Conservation (phyloP, 2,329 filamentous ascomycete genomes). For the Parastagonospora nodorum region DNA sequence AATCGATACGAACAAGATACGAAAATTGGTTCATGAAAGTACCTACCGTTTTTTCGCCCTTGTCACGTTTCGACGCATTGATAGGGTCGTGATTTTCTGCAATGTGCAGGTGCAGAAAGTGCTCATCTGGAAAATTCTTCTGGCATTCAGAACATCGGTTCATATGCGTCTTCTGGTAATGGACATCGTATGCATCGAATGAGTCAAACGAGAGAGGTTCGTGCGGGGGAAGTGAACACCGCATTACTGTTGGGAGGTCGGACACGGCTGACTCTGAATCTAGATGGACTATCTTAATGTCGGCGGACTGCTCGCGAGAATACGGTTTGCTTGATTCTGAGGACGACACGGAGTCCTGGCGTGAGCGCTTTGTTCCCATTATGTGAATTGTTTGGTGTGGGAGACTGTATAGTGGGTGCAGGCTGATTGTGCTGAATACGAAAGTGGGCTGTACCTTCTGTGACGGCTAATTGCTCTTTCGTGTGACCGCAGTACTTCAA, state of each 20-base stretch:
- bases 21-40: slow-evolving; percentile 4
- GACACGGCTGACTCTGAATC: slow-evolving; percentile 49
- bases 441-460: slow-evolving; percentile 32
- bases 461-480: slow-evolving; percentile 8
- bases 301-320: slow-evolving; percentile 32
- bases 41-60: slow-evolving; percentile 83
- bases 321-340: slow-evolving; percentile 41
- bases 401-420: slow-evolving; percentile 7
- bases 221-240: slow-evolving; percentile 83
- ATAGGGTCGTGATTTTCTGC: slow-evolving; percentile 90
- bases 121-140: slow-evolving; percentile 84
- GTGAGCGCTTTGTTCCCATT: slow-evolving; percentile 65
- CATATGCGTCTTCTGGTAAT: slow-evolving; percentile 80
- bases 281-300: slow-evolving; percentile 59
- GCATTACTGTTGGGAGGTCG: slow-evolving; percentile 62
- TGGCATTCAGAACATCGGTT: slow-evolving; percentile 85
- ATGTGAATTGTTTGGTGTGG: slow-evolving; percentile 15
- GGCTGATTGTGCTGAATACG: slow-evolving; percentile 8
- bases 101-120: slow-evolving; percentile 82
- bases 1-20: background rate
- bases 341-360: slow-evolving; percentile 55
- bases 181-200: slow-evolving; percentile 82
- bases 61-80: slow-evolving; percentile 70
- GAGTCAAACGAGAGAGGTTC: slow-evolving; percentile 71
- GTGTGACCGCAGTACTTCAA: background rate